Evolutionary conservation across 1,139 yeast species (phyloP), one percentile per base, ranked within the genome.

Genomic region (Yamadazyma diospyri): DNA sequence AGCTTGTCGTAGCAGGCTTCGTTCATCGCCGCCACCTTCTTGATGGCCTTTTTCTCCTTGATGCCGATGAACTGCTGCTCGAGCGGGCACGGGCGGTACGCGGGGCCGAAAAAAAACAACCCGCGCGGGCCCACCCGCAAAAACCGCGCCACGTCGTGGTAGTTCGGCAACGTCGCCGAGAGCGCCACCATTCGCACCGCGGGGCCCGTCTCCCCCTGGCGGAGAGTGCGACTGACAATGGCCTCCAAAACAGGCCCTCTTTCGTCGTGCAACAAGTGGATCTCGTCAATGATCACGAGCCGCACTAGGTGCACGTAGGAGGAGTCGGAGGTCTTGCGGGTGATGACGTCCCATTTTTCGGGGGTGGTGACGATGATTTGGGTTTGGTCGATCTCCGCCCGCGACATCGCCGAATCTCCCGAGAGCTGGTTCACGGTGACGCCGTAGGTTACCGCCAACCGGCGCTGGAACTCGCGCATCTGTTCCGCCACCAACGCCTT

Each of bases 311-410:
- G 69, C 0, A 81, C 73, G 43, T 78, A 81, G 4, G 81, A 72
- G 1, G 72, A 60, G 38, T 83, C 89, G 6, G 78, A 67, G 3
- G 53, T 48, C 48, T 89, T 89, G 59, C 97, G 71, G 1, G 97
- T 89, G 15, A 89, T 81, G 19, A 92, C 97, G 64, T 92, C 99
- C 99, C 99, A 92, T 59, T 92, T 92, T 56, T 92, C 98, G 0
- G 98, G 98, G 0, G 98, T 92, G 0, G 97, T 92, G 6, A 92
- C 97, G 46, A 92, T 85, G 26, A 92, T 72, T 55, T 92, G 98
- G 1, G 97, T 92, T 1, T 76, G 74, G 50, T 79, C 59, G 23
- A 92, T 87, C 55, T 92, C 97, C 10, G 80, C 75, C 46, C 81
- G 77, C 0, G 95, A 84, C 33, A 94, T 62, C 51, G 92, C 97